Base-by-base conservation (phyloP, 768 basidiomycete genomes). In the Pleurotus tuber-regium region DNA sequence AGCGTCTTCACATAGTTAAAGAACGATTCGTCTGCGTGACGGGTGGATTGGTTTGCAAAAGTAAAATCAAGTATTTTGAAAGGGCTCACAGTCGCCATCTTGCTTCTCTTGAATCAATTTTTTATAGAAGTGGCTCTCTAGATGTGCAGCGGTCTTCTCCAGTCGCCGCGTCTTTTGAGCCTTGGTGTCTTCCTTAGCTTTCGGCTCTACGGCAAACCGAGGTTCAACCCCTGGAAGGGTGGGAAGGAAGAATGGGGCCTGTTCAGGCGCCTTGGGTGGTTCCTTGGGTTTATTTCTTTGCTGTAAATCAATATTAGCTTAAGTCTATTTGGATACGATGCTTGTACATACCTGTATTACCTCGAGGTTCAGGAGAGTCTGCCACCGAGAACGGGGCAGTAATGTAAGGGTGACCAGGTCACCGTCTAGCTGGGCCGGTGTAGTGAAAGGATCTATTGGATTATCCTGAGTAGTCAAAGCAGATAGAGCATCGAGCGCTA, bases 251-350 rank as follows among this genome's bases (percentile, higher is more conserved):
- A 99, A 99, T 0, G 97, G 97, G 1, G 94, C 96, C 54, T 92
- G 82, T 69, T 98, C 96, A 10, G 92, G 92, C 21, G 87, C 89
- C 68, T 98, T 98, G 5, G 94, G 93, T 0, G 94, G 83, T 56
- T 97, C 95, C 67, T 89, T 93, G 10, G 97, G 94, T 74, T 95
- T 97, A 66, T 98, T 98, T 50, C 97, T 86, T 79, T 89, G 87
- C 88, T 96, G 54, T 35, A 40, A n/a, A 14, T 16, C 39, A 9
- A 48, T 40, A 31, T 40, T 26, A 8, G 8, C 42, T 44, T 12
- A 36, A 26, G 41, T 25, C n/a, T 14, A 29, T 43, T 54, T 25
- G 24, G 6, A 30, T 28, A 39, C 21, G 35, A 9, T 43, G 14
- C 12, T n/a, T 35, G 50, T 25, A 67, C 78, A 31, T 57, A 89